These are phyloP conservation scores for Euphorbia tirucalli DNA, from an alignment of 345 rosid genomes.

Conservation along the genomic window DNA sequence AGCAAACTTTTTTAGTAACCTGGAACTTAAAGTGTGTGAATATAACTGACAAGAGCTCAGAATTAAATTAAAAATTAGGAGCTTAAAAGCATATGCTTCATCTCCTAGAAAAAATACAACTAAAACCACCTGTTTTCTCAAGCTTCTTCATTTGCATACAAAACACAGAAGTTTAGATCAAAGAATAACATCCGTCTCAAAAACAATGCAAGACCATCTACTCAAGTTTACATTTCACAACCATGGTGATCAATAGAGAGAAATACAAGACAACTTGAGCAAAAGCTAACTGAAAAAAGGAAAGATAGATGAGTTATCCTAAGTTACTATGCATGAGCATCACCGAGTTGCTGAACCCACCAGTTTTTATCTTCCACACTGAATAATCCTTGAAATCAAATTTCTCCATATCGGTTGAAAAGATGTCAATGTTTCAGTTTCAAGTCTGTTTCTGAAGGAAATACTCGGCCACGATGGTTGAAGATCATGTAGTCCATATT, in stretches of 20 bases:
- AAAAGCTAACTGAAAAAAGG: background rate
- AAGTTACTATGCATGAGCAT: background rate
- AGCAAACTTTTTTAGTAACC: too few relatives aligned
- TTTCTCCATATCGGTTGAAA: background rate
- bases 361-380: background rate
- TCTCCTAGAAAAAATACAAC: too few relatives aligned
- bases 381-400: background rate
- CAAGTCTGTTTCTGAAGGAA: conserved; percentile 43
- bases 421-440: conserved; percentile 46
- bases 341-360: background rate
- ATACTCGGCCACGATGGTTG: conserved; percentile 68
- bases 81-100: too few relatives aligned
- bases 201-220: background rate
- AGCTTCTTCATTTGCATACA: background rate
- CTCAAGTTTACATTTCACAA: background rate
- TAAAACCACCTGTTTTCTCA: too few relatives aligned
- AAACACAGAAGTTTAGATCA: background rate
- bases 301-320: background rate
- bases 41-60: too few relatives aligned
- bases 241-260: background rate
- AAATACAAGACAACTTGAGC: too few relatives aligned
- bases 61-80: too few relatives aligned
- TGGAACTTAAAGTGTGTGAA: too few relatives aligned
- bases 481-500: conserved; percentile 88
- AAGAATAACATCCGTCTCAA: too few relatives aligned